These are phyloP conservation scores for Ceratocystis cubensis DNA, from an alignment of 2,329 filamentous ascomycete genomes.

Conservation along the genomic window DNA sequence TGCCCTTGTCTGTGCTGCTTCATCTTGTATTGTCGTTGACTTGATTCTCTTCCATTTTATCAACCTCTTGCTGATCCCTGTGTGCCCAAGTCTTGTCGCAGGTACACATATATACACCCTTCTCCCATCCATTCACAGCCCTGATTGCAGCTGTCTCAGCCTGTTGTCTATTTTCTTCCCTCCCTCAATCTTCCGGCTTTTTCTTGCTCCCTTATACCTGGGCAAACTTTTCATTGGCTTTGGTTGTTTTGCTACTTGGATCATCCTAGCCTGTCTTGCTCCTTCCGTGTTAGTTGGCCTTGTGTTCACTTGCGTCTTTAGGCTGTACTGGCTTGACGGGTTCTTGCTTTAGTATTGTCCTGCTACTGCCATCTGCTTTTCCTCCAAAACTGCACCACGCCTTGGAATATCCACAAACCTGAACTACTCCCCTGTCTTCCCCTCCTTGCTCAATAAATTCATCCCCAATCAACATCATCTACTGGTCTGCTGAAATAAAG, in stretches of 20 bases:
- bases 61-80: background rate
- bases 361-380: background rate
- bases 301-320: background rate
- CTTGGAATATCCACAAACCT: no score
- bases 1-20: background rate
- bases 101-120: background rate
- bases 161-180: background rate
- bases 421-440: background rate
- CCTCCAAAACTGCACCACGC: background rate
- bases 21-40: background rate
- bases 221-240: background rate
- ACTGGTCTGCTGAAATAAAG: background rate
- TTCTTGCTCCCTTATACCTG: background rate
- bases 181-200: background rate
- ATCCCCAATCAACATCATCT: background rate
- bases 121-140: background rate
- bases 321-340: background rate
- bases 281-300: background rate
- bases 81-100: background rate
- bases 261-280: conserved; percentile 2
- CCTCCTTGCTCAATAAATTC: background rate
- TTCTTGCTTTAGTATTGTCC: background rate
- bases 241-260: background rate
- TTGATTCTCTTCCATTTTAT: background rate
- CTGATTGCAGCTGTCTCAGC: background rate